Evolutionary conservation across 148 eudicot genomes (phyloP).

Genomic region (Persicaria tinctoria): DNA sequence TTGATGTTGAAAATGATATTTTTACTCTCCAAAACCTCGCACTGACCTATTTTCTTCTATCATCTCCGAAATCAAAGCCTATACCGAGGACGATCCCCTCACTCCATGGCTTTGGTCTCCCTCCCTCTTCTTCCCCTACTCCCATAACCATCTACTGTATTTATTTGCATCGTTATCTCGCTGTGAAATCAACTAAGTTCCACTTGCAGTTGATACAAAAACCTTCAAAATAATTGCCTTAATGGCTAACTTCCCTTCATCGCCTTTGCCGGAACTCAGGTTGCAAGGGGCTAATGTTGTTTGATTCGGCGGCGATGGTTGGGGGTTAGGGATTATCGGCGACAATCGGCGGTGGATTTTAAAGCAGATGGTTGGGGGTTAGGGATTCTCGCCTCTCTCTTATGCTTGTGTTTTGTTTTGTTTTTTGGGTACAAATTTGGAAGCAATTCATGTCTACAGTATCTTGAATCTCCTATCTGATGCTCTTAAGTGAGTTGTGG

Average conservation of each 20-base stretch:
- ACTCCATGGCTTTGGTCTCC: constrained; percentile 87
- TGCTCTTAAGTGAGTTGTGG: not conserved
- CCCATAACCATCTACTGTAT: no score
- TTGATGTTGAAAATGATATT: no score
- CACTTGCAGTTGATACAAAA: no score
- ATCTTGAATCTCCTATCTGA: no score
- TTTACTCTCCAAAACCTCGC: no score
- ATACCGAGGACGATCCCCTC: constrained; percentile 75
- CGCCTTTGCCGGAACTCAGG: not conserved
- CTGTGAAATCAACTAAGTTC: no score
- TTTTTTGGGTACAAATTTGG: not conserved
- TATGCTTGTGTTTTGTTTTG: not conserved
- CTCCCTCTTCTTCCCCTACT: not conserved
- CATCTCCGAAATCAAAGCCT: constrained; percentile 70
- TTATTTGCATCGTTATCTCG: constrained; percentile 13
- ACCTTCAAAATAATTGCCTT: no score
- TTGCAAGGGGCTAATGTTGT: constrained; percentile 9
- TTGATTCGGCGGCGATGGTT: not conserved
- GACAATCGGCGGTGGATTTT: constrained; percentile 11
- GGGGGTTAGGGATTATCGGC: constrained; percentile 7
- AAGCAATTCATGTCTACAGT: no score
- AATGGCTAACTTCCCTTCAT: no score
- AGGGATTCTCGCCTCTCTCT: not conserved
- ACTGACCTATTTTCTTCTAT: constrained; percentile 56
- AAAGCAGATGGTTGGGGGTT: not conserved